Conservation (phyloP, 768 basidiomycete genomes). For the Chiua virens region DNA sequence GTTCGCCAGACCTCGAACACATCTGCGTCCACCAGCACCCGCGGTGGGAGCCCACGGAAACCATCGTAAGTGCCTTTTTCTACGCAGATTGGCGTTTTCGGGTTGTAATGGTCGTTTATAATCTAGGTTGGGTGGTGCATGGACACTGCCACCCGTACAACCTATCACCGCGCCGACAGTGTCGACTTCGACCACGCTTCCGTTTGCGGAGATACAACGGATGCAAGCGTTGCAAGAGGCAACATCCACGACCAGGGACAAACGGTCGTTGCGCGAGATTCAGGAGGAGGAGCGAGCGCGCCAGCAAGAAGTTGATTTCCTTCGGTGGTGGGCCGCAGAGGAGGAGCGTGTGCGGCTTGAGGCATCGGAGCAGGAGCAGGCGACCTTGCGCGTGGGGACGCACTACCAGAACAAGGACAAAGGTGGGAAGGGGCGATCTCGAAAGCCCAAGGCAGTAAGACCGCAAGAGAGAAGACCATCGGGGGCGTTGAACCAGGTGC, state of each 20-base stretch:
- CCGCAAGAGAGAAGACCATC: neutral
- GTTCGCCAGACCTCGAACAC: slow-evolving; percentile 42
- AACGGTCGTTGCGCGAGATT: slow-evolving; percentile 73
- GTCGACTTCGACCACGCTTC: slow-evolving; percentile 38
- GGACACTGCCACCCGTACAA: slow-evolving; percentile 58
- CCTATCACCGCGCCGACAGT: slow-evolving; percentile 38
- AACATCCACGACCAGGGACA: slow-evolving; percentile 42
- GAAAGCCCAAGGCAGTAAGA: slow-evolving; percentile 9
- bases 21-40: slow-evolving; percentile 22
- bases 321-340: slow-evolving; percentile 88
- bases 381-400: neutral
- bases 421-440: neutral
- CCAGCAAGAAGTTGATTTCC: slow-evolving; percentile 73
- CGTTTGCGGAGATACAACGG: slow-evolving; percentile 84
- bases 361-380: slow-evolving; percentile 21
- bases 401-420: slow-evolving; percentile 1
- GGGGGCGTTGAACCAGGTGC: neutral
- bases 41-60: slow-evolving; percentile 34
- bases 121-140: slow-evolving; percentile 47
- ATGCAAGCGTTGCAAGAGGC: slow-evolving; percentile 61
- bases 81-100: neutral
- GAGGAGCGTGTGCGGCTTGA: slow-evolving; percentile 67
- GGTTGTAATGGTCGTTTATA: neutral
- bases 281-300: slow-evolving; percentile 78
- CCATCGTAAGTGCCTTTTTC: slow-evolving; percentile 45